Conservation (phyloP, 805 yeast genomes). For the Kuraishia floccosa region DNA sequence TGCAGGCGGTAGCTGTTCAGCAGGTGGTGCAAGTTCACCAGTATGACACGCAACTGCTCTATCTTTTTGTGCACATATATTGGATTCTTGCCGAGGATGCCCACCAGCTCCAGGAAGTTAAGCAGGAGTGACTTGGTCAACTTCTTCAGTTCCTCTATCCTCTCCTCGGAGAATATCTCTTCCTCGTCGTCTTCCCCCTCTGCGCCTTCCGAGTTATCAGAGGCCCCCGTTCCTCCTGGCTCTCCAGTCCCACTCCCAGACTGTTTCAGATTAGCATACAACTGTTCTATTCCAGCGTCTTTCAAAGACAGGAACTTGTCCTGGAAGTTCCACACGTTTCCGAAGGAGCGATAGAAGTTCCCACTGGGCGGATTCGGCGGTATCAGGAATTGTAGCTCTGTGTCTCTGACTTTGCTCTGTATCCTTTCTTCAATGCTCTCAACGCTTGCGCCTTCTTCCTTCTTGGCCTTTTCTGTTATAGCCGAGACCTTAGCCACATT, state of each 20-base stretch:
- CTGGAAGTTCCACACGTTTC: conserved; percentile 76
- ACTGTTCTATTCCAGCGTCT: conserved; percentile 67
- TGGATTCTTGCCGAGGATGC: conserved; percentile 68
- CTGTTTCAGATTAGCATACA: conserved; percentile 46
- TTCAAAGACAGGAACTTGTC: conserved; percentile 70
- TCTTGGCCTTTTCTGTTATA: conserved; percentile 10
- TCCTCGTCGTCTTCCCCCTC: conserved; percentile 19
- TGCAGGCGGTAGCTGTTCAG: conserved; percentile 91
- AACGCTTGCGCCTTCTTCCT: conserved; percentile 4
- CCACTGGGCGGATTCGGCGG: conserved; percentile 60
- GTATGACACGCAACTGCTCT: conserved; percentile 67
- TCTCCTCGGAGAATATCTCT: conserved; percentile 30
- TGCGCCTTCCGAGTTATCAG: conserved; percentile 4
- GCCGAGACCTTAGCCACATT: conserved; percentile 37
- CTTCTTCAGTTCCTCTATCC: conserved; percentile 67
- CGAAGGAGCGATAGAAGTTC: conserved; percentile 73
- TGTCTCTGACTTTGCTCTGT: conserved; percentile 11
- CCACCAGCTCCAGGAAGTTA: conserved; percentile 75
- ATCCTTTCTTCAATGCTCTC: conserved; percentile 14
- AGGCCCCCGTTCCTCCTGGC: conserved; percentile 5
- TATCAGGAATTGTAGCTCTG: conserved; percentile 40
- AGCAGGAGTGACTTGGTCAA: conserved; percentile 68
- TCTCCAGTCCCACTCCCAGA: too few species aligned
- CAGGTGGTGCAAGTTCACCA: conserved; percentile 86
- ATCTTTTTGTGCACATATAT: conserved; percentile 45